A percentile compares a stretch with the other conserved stretches of the same genome.
These are phyloP conservation scores for Xylariaceae sp. DNA, from an alignment of 2,329 filamentous ascomycete species.

Conservation along the genomic window DNA sequence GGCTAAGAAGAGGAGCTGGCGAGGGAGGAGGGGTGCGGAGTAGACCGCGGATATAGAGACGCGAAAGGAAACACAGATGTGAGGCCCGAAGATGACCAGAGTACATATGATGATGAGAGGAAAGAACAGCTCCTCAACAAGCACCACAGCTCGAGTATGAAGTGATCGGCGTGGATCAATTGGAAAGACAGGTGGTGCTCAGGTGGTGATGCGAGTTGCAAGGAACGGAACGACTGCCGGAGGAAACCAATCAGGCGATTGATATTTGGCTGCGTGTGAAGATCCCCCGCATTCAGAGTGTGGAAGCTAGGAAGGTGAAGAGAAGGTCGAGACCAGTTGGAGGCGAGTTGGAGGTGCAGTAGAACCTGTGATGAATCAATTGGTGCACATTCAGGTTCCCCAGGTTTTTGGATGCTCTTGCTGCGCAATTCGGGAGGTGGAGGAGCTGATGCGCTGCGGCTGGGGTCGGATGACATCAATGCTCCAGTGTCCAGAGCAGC, in stretches of 20 bases:
- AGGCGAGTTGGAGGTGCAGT: background rate
- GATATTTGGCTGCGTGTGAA: constrained; percentile 1
- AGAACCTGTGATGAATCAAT: constrained; percentile 1
- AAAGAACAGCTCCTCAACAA: no score
- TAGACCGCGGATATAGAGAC: no score
- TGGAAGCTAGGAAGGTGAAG: constrained; percentile 9
- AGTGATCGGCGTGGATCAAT: no score
- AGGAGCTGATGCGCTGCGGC: background rate
- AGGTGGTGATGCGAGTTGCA: background rate
- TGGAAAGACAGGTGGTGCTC: no score
- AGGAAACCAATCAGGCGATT: background rate
- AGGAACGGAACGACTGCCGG: background rate
- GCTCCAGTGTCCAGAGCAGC: background rate
- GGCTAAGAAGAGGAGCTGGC: no score
- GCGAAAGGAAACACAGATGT: no score
- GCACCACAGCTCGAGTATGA: no score
- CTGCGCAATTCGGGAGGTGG: no score
- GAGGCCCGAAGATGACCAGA: no score
- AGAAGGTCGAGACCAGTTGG: constrained; percentile 3
- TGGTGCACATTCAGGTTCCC: background rate
- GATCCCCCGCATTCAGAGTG: background rate
- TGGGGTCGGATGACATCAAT: constrained; percentile 13
- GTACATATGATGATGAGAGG: no score
- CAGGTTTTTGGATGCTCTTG: no score
- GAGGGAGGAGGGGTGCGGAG: no score